phyloP scores from a whole-genome alignment of 352 stramenopile species.

The Globisporangium nagaii region DNA sequence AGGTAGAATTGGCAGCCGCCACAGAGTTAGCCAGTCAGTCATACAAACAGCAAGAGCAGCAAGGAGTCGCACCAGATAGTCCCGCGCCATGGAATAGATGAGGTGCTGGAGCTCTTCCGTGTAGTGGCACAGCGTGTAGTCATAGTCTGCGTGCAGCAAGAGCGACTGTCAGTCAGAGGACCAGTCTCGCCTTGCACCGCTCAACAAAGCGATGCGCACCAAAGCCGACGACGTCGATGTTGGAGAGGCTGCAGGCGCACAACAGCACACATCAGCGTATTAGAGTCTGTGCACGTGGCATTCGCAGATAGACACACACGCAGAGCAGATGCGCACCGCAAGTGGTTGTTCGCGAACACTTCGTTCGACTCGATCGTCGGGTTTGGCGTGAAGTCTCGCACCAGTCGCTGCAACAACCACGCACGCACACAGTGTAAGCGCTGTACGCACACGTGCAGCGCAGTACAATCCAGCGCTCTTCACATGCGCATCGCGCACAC shows the following conservation, averaged over 20 bases:
- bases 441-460: background rate
- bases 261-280: background rate
- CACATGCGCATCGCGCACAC: no score
- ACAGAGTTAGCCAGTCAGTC: background rate
- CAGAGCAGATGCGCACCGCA: slow-evolving; percentile 24
- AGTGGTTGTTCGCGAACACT: slow-evolving; percentile 73
- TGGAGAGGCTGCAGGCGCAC: slow-evolving; percentile 25
- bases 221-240: slow-evolving; percentile 72
- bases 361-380: slow-evolving; percentile 37
- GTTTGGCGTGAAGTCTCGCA: slow-evolving; percentile 38
- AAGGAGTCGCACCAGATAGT: slow-evolving; percentile 56
- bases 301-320: background rate
- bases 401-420: slow-evolving; percentile 22
- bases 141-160: slow-evolving; percentile 86
- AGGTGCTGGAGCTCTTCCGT: slow-evolving; percentile 87
- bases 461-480: background rate
- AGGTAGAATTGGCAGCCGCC: background rate
- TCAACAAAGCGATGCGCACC: slow-evolving; percentile 25
- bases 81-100: slow-evolving; percentile 91
- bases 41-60: background rate
- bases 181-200: no score
- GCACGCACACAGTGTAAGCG: background rate
- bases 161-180: background rate
- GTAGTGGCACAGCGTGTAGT: slow-evolving; percentile 94
- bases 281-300: background rate